These are phyloP conservation scores for Sparassis latifolia DNA, from an alignment of 1,284 basidiomycete species.

Conservation along the genomic window DNA sequence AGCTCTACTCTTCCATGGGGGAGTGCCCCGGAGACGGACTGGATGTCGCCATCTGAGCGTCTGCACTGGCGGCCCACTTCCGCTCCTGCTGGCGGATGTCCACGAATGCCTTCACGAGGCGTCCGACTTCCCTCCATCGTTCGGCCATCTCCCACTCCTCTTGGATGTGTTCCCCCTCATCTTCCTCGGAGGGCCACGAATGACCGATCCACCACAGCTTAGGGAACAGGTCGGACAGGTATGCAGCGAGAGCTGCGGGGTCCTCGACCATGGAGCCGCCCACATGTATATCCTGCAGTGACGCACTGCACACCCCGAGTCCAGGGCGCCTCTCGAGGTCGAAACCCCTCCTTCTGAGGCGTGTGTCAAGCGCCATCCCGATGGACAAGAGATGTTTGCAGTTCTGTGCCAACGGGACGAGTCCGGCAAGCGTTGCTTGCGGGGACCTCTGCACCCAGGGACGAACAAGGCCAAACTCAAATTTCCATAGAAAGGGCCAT, in stretches of 20 bases:
- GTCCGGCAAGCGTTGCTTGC: slow-evolving; percentile 3
- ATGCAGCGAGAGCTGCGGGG: slow-evolving; percentile 3
- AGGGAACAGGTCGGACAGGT: slow-evolving; percentile 7
- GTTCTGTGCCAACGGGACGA: slow-evolving; percentile 1
- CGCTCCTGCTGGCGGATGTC: slow-evolving; percentile 2
- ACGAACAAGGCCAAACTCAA: not conserved
- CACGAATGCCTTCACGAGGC: not conserved
- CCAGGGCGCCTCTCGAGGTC: not conserved
- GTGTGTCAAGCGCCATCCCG: not conserved
- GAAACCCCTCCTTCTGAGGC: not conserved
- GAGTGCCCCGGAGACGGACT: no score
- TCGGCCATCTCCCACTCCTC: not conserved
- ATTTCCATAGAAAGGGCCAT: slow-evolving; percentile 1
- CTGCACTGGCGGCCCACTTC: not conserved
- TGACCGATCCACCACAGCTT: not conserved
- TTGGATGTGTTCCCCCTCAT: not conserved
- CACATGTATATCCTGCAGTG: not conserved
- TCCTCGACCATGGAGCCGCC: slow-evolving; percentile 5
- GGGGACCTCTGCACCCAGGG: not conserved
- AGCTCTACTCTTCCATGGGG: no score
- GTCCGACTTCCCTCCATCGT: not conserved
- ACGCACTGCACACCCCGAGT: not conserved
- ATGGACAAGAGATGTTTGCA: not conserved
- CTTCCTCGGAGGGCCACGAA: slow-evolving; percentile 1
- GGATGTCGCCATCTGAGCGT: no score